These are phyloP conservation scores for Cytospora piceae DNA, from an alignment of 2,329 filamentous ascomycete genomes.

Conservation along the genomic window DNA sequence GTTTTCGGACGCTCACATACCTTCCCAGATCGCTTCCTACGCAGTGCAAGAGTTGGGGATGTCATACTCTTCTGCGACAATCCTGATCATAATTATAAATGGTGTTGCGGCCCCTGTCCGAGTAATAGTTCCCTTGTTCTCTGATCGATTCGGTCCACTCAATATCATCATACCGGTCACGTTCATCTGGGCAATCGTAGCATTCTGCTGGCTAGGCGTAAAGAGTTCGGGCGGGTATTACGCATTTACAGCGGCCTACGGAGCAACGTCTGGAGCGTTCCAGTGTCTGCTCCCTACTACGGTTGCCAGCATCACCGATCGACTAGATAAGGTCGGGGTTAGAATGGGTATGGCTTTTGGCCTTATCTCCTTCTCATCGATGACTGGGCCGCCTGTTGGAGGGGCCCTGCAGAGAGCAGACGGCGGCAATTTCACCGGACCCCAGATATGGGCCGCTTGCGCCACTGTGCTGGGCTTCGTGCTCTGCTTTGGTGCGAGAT, in stretches of 20 bases:
- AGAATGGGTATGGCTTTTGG: conserved; percentile 42
- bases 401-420: conserved; percentile 38
- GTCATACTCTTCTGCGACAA: conserved; percentile 40
- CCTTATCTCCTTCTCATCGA: conserved; percentile 37
- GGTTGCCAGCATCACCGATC: conserved; percentile 40
- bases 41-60: conserved; percentile 41
- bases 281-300: conserved; percentile 41
- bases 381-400: conserved; percentile 42
- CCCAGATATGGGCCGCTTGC: conserved; percentile 40
- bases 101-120: conserved; percentile 42
- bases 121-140: conserved; percentile 39
- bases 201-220: conserved; percentile 42
- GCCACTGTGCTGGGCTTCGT: conserved; percentile 34
- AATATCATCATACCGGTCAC: conserved; percentile 39
- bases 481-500: conserved; percentile 26
- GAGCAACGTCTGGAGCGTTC: conserved; percentile 38
- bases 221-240: conserved; percentile 37
- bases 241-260: conserved; percentile 40
- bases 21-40: conserved; percentile 37
- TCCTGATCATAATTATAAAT: conserved; percentile 44
- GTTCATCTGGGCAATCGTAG: conserved; percentile 37
- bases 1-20: neutral
- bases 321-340: conserved; percentile 40
- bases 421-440: conserved; percentile 34
- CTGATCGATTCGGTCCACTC: conserved; percentile 41